Evolutionary conservation across 345 rosid species (phyloP), one percentile per base, ranked within the genome.

Genomic region (Salix caprea): DNA sequence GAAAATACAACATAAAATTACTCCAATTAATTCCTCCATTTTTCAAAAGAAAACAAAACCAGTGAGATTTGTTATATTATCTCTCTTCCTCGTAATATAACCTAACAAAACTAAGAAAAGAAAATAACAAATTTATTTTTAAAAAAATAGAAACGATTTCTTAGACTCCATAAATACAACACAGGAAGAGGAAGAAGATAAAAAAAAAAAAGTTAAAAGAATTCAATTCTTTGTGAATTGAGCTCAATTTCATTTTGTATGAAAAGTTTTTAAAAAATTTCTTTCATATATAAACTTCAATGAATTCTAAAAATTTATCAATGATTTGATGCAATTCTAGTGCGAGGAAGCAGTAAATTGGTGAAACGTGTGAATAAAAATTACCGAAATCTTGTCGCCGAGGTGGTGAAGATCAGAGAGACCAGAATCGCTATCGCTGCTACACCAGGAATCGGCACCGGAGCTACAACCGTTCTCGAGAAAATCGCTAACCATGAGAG

Each of bases 341-440:
- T 5, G 5, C 65, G 42, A 7, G 46, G 15, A 21, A 6, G 61
- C 7, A 16, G 64, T 8, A 23, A 23, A 23, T 4, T 58, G 64
- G 64, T 8, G 11, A 58, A 23, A n/a, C 15, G 14, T n/a, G 64
- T 8, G 62, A 58, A 4, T 58, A n/a, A 2, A 21, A 73, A 23
- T 40, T 81, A 92, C 98, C 89, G 89, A 84, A 77, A 95, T 90
- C 61, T 86, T 93, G 34, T 93, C 94, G 36, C 96, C 90, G 69
- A 93, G 94, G 67, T 74, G 85, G 56, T 78, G 86, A 65, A 91
- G 94, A 87, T 95, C 97, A 26, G 93, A 77, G 77, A 85, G 78
- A 24, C 97, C 90, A 42, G 97, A 88, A 21, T 93, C 97, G 83
- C 93, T 88, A 61, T 95, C 97, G 88, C 94, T 95, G 82, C 97